Evolutionary conservation across 768 basidiomycete genomes (phyloP), one percentile per base, ranked within the genome.

Genomic region (Rickenella mellea): DNA sequence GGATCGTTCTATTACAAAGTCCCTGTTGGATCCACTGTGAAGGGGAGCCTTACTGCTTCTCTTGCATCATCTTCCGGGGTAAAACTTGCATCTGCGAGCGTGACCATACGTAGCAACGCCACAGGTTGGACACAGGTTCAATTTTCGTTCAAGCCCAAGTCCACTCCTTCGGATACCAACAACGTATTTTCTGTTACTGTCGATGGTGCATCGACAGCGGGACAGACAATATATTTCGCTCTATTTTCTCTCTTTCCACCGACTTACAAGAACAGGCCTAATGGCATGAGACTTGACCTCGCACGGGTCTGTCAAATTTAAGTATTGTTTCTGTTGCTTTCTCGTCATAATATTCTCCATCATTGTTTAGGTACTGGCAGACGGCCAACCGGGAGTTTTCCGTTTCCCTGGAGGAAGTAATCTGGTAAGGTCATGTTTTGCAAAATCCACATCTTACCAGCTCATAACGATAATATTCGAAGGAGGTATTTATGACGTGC

Each of bases 401-500:
- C 68, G 81, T 28, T 71, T 81, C 50, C 81, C 80, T 7, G 81
- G 81, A 19, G 81, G 81, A 7, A 80, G 78, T 45, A 80, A 80
- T 49, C 55, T 80, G 36, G 79, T 74, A n/a, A n/a, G n/a, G n/a
- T n/a, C n/a, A 48, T 6, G 66, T 45, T n/a, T n/a, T n/a, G n/a
- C n/a, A n/a, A n/a, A n/a, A n/a, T n/a, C n/a, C n/a, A n/a, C n/a
- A n/a, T n/a, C n/a, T n/a, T n/a, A n/a, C n/a, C n/a, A n/a, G n/a
- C n/a, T n/a, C n/a, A n/a, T n/a, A n/a, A n/a, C n/a, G n/a, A n/a
- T n/a, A n/a, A n/a, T n/a, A n/a, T n/a, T n/a, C n/a, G n/a, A n/a
- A n/a, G n/a, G n/a, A n/a, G n/a, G n/a, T n/a, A n/a, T n/a, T n/a
- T n/a, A n/a, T n/a, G n/a, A n/a, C n/a, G n/a, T n/a, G n/a, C n/a